phyloP scores from a whole-genome alignment of 164 flowering plant genomes.

The Chimonanthus praecox region DNA sequence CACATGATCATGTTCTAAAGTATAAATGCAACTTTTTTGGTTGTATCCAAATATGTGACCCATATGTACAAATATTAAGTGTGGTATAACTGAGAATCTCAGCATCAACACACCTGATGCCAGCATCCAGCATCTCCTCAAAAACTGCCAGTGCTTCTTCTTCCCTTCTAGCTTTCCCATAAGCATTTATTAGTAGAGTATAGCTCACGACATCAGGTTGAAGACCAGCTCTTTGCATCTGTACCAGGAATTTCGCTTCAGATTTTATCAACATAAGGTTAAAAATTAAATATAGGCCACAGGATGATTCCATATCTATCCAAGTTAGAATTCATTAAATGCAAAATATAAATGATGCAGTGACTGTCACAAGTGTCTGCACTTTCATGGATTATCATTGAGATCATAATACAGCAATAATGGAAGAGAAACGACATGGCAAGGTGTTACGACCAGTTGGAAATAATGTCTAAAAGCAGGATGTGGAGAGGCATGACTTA shows the following conservation, averaged over 20 bases:
- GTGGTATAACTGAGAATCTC: not conserved
- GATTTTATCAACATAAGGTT: slow-evolving; percentile 6
- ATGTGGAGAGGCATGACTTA: too few relatives aligned
- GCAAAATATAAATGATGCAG: too few relatives aligned
- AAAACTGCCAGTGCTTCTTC: slow-evolving; percentile 96
- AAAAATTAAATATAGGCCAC: not conserved
- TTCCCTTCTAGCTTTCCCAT: slow-evolving; percentile 95
- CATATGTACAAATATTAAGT: not conserved
- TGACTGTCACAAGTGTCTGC: too few relatives aligned
- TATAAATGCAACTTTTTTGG: too few relatives aligned
- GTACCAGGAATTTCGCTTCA: slow-evolving; percentile 15
- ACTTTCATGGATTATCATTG: too few relatives aligned
- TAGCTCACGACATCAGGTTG: slow-evolving; percentile 95
- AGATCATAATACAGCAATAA: too few relatives aligned
- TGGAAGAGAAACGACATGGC: too few relatives aligned
- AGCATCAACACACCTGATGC: slow-evolving; percentile 58
- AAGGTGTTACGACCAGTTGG: too few relatives aligned
- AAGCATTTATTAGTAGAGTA: slow-evolving; percentile 78
- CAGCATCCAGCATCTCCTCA: slow-evolving; percentile 98
- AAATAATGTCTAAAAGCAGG: too few relatives aligned
- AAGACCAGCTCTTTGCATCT: slow-evolving; percentile 94
- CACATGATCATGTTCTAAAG: too few relatives aligned
- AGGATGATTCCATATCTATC: too few relatives aligned
- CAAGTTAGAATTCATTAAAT: too few relatives aligned
- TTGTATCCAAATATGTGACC: not conserved